Base-by-base conservation (phyloP, 1,284 basidiomycete species). In the Puccinia triticina region DNA sequence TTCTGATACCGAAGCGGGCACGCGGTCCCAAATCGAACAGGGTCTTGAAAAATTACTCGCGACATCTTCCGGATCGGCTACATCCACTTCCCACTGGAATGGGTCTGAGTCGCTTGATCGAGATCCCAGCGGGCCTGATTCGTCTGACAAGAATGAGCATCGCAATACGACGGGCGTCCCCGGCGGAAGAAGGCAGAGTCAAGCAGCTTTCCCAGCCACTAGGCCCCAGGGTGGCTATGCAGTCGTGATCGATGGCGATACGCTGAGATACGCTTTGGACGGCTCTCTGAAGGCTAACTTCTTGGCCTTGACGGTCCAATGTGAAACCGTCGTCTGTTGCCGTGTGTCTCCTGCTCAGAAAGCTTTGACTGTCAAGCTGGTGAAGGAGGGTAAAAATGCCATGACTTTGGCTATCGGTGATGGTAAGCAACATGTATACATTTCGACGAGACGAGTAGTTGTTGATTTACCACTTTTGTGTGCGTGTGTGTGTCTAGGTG, bases 321-420 rank as follows among this genome's bases (percentile, higher is more conserved):
- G 96, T 86, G 93, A 96, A 85, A 96, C 96, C 1, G 96, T 98
- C 26, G 94, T 98, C 37, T 98, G 96, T 87, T 98, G 96, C 88
- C 92, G 96, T 85, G 96, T 98, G 14, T 95, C 94, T 43, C 96
- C 96, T 0, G 94, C 95, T 0, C 96, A 98, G 88, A 98, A 98
- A 88, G 96, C 96, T 18, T 89, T 95, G 86, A 96, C 94, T 8
- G 96, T 99, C 85, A 94, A 94, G 86, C 88, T 98, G 85, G 94
- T 93, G 87, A 98, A 98, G 86, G 95, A 98, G 84, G 96, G 96
- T 10, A 91, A 93, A 83, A 92, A 94, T 83, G 96, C 96, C 0
- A 98, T 98, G 95, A 97, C 95, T 3, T 88, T 98, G 37, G 94
- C 95, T 0, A 98, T 99, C 83, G 96, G 96, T 16, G 96, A 99